Conservation (phyloP, 2,329 filamentous ascomycete genomes). For the Cucurbitaria berberidis region DNA sequence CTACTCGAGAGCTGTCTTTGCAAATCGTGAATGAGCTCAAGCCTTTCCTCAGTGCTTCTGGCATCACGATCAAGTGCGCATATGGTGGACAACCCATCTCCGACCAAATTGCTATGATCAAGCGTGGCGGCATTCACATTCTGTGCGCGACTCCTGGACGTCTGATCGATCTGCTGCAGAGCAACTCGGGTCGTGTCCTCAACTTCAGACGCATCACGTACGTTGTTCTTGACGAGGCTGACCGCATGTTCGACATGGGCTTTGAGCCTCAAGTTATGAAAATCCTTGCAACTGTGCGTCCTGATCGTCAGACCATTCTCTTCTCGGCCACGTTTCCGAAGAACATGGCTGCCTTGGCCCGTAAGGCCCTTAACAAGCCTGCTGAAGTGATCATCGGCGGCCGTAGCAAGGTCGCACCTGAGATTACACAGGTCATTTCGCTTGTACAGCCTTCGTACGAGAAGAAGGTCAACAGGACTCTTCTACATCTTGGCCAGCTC, state of each 20-base stretch:
- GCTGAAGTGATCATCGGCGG: conserved; percentile 94
- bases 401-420: conserved; percentile 69
- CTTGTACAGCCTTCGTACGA: conserved; percentile 60
- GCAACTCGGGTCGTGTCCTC: conserved; percentile 92
- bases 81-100: conserved; percentile 96
- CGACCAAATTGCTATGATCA: conserved; percentile 95
- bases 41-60: conserved; percentile 86
- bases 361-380: conserved; percentile 83
- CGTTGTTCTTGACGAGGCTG: conserved; percentile 93
- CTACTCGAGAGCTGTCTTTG: conserved; percentile 89
- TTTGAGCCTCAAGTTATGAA: conserved; percentile 99
- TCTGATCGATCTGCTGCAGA: conserved; percentile 92
- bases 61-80: conserved; percentile 85
- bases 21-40: conserved; percentile 96
- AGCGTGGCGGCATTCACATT: conserved; percentile 92
- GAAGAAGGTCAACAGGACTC: conserved; percentile 84
- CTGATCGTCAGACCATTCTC: conserved; percentile 89
- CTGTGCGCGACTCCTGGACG: conserved; percentile 88
- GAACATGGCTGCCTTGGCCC: conserved; percentile 87
- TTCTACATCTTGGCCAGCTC: conserved; percentile 85
- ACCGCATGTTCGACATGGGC: conserved; percentile 99
- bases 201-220: conserved; percentile 90
- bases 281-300: conserved; percentile 88
- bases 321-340: conserved; percentile 97
- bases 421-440: conserved; percentile 91